A percentile compares a stretch with the other conserved stretches of the same genome.
Evolutionary conservation across 257 asterid species (phyloP).

Genomic region (Nicotiana tabacum): DNA sequence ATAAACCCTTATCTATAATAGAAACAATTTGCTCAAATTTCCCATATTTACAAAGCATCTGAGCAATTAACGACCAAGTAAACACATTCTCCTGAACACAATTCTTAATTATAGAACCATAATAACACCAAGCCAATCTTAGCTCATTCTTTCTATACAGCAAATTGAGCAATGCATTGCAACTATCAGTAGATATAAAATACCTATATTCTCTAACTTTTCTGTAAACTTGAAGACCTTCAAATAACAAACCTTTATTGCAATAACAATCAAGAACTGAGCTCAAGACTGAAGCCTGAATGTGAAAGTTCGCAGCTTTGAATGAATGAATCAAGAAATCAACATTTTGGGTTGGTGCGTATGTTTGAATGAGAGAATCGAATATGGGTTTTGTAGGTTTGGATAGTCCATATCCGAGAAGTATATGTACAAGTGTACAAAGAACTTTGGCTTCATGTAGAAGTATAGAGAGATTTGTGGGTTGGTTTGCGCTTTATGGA

Average conservation of each 20-base stretch:
- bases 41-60: slow-evolving; percentile 42
- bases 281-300: slow-evolving; percentile 30
- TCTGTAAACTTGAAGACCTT: slow-evolving; percentile 41
- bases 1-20: slow-evolving; percentile 46
- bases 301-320: slow-evolving; percentile 21
- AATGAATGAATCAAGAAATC: slow-evolving; percentile 33
- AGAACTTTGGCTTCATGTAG: slow-evolving; percentile 54
- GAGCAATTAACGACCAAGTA: slow-evolving; percentile 54
- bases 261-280: slow-evolving; percentile 53
- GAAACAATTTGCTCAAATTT: slow-evolving; percentile 44
- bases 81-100: slow-evolving; percentile 38
- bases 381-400: slow-evolving; percentile 46
- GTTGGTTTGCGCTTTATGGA: slow-evolving; percentile 37
- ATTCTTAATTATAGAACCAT: slow-evolving; percentile 48
- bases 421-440: slow-evolving; percentile 43
- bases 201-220: slow-evolving; percentile 33
- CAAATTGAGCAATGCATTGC: slow-evolving; percentile 47
- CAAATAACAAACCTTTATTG: slow-evolving; percentile 33
- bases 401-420: slow-evolving; percentile 43
- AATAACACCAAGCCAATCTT: slow-evolving; percentile 57
- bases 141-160: slow-evolving; percentile 44
- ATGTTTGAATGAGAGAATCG: slow-evolving; percentile 38
- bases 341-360: slow-evolving; percentile 45
- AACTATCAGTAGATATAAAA: slow-evolving; percentile 28
- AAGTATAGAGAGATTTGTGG: slow-evolving; percentile 53